Percentiles rank a stretch among this genome's conserved stretches.
phyloP scores from a whole-genome alignment of 164 flowering plant genomes.

The Cinnamomum chago region DNA sequence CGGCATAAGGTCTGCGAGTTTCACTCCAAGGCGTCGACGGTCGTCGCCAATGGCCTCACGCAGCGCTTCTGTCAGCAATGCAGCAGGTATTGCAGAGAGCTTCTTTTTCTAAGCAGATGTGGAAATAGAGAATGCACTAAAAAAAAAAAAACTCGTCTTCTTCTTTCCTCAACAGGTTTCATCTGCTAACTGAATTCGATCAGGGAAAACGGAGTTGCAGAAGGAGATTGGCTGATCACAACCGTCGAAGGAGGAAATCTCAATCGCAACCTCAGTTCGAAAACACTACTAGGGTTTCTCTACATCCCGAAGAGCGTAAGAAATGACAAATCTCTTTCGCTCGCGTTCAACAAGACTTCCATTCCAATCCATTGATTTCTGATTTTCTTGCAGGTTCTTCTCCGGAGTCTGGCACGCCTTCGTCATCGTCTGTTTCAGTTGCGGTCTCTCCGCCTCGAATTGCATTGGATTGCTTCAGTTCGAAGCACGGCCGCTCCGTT shows the following conservation, averaged over 20 bases:
- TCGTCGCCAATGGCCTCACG: slow-evolving; percentile 65
- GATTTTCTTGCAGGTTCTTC: slow-evolving; percentile 45
- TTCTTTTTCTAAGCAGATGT: neutral
- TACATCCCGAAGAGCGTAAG: slow-evolving; percentile 32
- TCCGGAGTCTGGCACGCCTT: slow-evolving; percentile 53
- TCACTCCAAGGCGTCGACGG: slow-evolving; percentile 89
- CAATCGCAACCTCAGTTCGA: slow-evolving; percentile 22
- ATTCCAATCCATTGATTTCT: neutral
- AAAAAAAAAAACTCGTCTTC: slow-evolving; percentile 20
- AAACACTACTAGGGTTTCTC: slow-evolving; percentile 10
- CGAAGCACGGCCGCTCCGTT: too few relatives aligned
- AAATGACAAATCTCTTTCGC: neutral
- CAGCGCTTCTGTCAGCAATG: slow-evolving; percentile 99
- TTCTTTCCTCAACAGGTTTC: slow-evolving; percentile 67
- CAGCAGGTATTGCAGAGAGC: slow-evolving; percentile 61
- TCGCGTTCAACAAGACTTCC: neutral
- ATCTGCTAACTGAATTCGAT: slow-evolving; percentile 62
- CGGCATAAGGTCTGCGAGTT: slow-evolving; percentile 96
- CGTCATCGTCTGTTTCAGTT: slow-evolving; percentile 54
- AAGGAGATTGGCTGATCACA: slow-evolving; percentile 70
- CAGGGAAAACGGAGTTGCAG: slow-evolving; percentile 72
- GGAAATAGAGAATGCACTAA: neutral
- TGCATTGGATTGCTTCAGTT: slow-evolving; percentile 6
- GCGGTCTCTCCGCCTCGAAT: slow-evolving; percentile 62
- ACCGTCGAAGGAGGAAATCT: slow-evolving; percentile 58